Conservation (phyloP, 2,329 filamentous ascomycete species). For the Fusarium staphyleae region DNA sequence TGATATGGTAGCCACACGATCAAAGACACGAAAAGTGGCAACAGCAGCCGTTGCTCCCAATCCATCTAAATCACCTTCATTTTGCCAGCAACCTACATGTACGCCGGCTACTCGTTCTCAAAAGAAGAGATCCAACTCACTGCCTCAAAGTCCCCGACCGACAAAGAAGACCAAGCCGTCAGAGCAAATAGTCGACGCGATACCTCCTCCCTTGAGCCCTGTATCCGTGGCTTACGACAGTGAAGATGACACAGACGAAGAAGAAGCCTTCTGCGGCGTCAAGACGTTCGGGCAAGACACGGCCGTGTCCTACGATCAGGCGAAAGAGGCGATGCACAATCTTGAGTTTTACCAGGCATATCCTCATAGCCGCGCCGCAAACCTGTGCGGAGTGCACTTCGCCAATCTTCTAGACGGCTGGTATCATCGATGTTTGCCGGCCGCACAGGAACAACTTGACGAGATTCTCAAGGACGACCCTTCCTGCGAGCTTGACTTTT, state of each 20-base stretch:
- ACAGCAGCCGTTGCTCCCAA: neutral
- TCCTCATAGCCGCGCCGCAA: slow-evolving; percentile 26
- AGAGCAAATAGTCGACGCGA: neutral
- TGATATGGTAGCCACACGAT: slow-evolving; percentile 12
- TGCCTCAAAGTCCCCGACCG: neutral
- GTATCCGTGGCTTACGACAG: neutral
- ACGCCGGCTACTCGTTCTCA: neutral
- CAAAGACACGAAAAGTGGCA: neutral
- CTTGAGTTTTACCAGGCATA: slow-evolving; percentile 31
- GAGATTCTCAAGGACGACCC: neutral
- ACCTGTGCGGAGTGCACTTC: slow-evolving; percentile 26
- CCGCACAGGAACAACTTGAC: slow-evolving; percentile 2
- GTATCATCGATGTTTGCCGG: slow-evolving; percentile 14
- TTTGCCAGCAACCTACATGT: neutral
- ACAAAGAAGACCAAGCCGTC: slow-evolving; percentile 6
- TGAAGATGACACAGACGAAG: neutral
- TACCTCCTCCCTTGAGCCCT: neutral
- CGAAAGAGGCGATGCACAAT: neutral
- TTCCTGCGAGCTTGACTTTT: slow-evolving; percentile 8
- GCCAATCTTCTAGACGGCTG: slow-evolving; percentile 20
- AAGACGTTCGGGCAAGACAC: slow-evolving; percentile 18
- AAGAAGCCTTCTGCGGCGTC: neutral
- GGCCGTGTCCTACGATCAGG: neutral
- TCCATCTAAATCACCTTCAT: neutral
- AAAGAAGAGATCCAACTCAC: slow-evolving; percentile 7